Percentiles rank a stretch among this genome's conserved stretches.
Evolutionary conservation across 2,329 filamentous ascomycete species (phyloP).

Genomic region (Plectosphaerella cucumerina): DNA sequence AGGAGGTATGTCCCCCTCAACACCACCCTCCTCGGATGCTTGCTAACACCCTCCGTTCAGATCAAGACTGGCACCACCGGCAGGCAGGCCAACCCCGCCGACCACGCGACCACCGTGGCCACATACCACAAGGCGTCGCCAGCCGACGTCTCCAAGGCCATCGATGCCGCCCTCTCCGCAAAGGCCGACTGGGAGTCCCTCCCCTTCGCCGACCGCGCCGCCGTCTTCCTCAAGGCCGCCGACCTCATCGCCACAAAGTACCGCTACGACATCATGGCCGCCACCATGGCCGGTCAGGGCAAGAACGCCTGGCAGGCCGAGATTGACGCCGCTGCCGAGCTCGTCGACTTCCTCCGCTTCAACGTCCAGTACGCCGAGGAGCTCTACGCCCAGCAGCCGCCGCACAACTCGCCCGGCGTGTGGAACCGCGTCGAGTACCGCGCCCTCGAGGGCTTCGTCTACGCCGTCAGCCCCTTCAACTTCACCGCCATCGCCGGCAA

Average conservation of each 20-base stretch:
- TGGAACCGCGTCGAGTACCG: conserved; percentile 93
- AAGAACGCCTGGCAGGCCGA: conserved; percentile 99
- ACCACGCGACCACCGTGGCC: conserved; percentile 72
- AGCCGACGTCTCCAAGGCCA: conserved; percentile 72
- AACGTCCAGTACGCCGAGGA: conserved; percentile 93
- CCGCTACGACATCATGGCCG: conserved; percentile 92
- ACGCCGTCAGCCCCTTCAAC: conserved; percentile 93
- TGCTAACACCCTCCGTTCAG: conserved; percentile 28
- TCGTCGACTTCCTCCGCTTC: conserved; percentile 90
- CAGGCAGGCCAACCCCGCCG: conserved; percentile 76
- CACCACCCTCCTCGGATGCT: neutral
- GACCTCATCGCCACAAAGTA: conserved; percentile 90
- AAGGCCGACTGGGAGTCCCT: conserved; percentile 82
- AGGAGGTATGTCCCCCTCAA: conserved; percentile 53
- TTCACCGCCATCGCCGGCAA: conserved; percentile 95
- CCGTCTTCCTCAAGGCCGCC: conserved; percentile 93
- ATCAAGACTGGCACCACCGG: conserved; percentile 63
- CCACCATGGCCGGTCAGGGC: conserved; percentile 93
- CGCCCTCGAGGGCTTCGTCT: conserved; percentile 90
- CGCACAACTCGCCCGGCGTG: conserved; percentile 74
- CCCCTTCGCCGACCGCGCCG: conserved; percentile 85
- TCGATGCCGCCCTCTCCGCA: conserved; percentile 79
- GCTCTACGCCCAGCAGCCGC: conserved; percentile 81
- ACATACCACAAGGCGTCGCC: conserved; percentile 79
- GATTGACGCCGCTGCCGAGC: conserved; percentile 90